Evolutionary conservation across 2,329 filamentous ascomycete genomes (phyloP).

Genomic region (Balansia obtecta): DNA sequence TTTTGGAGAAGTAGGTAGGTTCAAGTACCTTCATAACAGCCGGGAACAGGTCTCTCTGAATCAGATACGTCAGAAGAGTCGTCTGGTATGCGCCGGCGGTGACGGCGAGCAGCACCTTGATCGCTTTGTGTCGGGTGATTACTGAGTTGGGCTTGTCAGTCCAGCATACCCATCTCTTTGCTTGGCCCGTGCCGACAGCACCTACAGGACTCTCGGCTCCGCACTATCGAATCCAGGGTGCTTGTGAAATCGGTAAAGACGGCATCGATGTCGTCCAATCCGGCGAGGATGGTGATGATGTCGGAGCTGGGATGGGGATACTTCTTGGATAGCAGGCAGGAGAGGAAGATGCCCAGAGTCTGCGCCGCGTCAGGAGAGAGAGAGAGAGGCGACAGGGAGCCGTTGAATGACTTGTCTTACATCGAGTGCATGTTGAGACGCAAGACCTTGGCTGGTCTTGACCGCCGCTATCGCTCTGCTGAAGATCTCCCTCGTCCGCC

Average conservation of each 20-base stretch:
- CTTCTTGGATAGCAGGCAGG: constrained; percentile 70
- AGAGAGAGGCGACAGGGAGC: neutral
- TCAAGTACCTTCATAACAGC: constrained; percentile 74
- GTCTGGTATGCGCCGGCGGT: constrained; percentile 94
- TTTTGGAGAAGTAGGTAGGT: constrained; percentile 2
- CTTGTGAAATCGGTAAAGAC: constrained; percentile 83
- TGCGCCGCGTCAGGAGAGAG: constrained; percentile 26
- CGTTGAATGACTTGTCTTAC: constrained; percentile 37
- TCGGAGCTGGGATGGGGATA: constrained; percentile 94
- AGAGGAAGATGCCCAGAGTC: constrained; percentile 84
- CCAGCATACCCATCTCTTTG: neutral
- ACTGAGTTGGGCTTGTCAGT: constrained; percentile 32
- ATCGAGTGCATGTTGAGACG: constrained; percentile 73
- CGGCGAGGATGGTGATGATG: constrained; percentile 79
- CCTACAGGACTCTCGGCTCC: constrained; percentile 59
- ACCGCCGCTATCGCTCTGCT: constrained; percentile 56
- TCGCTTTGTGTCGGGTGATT: constrained; percentile 64
- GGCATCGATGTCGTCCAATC: constrained; percentile 75
- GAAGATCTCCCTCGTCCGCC: constrained; percentile 71
- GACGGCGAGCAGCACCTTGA: constrained; percentile 70
- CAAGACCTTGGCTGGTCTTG: constrained; percentile 45
- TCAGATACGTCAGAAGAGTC: constrained; percentile 86
- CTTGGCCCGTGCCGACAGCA: constrained; percentile 7
- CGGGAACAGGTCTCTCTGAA: constrained; percentile 86
- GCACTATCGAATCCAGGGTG: constrained; percentile 70